Percentiles rank a stretch among this genome's conserved stretches.
phyloP scores from a whole-genome alignment of 495 filamentous ascomycete genomes.

The Annulohypoxylon nitens region DNA sequence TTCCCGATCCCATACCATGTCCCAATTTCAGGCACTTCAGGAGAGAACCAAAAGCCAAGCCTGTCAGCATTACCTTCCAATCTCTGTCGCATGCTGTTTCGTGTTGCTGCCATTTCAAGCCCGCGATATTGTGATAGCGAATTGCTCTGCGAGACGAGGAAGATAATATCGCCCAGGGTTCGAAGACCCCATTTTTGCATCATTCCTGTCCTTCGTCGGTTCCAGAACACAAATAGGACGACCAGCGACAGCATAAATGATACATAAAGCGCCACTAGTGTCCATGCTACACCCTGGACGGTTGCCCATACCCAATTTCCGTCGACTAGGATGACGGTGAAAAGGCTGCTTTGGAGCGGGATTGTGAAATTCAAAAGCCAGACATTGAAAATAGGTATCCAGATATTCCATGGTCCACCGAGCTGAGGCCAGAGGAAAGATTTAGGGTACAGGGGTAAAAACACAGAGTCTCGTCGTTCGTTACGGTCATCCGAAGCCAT shows the following conservation, averaged over 20 bases:
- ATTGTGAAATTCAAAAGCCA: conserved; percentile 64
- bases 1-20: conserved; percentile 61
- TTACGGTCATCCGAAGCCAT: conserved; percentile 71
- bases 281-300: conserved; percentile 82
- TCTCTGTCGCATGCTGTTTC: conserved; percentile 60
- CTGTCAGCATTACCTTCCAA: conserved; percentile 70
- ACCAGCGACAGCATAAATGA: conserved; percentile 70
- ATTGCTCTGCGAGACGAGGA: conserved; percentile 83
- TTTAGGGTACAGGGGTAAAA: conserved; percentile 65
- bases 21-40: conserved; percentile 45
- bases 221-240: conserved; percentile 64
- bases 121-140: conserved; percentile 72
- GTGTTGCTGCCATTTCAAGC: conserved; percentile 69
- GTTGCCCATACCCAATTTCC: conserved; percentile 81
- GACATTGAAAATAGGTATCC: conserved; percentile 58
- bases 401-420: conserved; percentile 59
- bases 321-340: conserved; percentile 59
- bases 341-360: conserved; percentile 61
- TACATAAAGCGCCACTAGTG: conserved; percentile 78
- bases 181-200: conserved; percentile 78
- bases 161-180: conserved; percentile 82
- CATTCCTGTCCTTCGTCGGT: conserved; percentile 74
- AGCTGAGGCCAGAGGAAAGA: conserved; percentile 64
- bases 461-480: conserved; percentile 64
- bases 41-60: conserved; percentile 82